Evolutionary conservation across 306 rosid species (phyloP), one percentile per base, ranked within the genome.

Genomic region (Fagus crenata): DNA sequence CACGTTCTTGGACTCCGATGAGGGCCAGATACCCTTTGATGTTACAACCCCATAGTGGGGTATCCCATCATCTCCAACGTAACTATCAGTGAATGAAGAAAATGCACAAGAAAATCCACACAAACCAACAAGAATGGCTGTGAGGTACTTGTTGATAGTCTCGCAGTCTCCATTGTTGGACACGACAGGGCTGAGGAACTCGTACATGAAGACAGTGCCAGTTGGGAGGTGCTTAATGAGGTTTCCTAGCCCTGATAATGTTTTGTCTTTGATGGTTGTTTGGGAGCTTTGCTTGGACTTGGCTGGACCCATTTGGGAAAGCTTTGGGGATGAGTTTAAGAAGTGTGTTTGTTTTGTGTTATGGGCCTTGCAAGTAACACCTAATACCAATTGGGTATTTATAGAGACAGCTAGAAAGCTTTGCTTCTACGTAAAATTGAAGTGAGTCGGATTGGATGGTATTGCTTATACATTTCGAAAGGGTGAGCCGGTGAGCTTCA

Each of bases 191-290:
- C 76, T 22, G 32, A 92, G 89, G 74, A 89, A 94, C 14, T 89
- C 96, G 82, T 85, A 92, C 42, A 89, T 49, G 84, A 94, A 92
- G n/a, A 92, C 87, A 0, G 98, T 92, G 59, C 96, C 97, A 0
- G 98, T 94, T 0, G 98, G 98, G 53, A 94, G 96, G 77, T 90
- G 89, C 77, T 82, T 87, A 13, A 94, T 81, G 43, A 92, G 92
- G 86, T 86, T 92, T 33, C 95, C 96, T 1, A 81, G 49, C 0
- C 92, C 87, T 2, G 86, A 72, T 2, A 92, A 79, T 41, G 91
- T 73, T 36, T 56, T 82, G 0, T 67, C 56, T 0, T 75, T 3
- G 0, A 59, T 13, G 13, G 78, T 2, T 28, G 5, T 69, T 9
- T 56, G 65, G 39, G 71, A 35, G 54, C 37, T 60, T 49, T 74